phyloP scores from a whole-genome alignment of 1,284 basidiomycete genomes.

The Coniferiporia weirii region DNA sequence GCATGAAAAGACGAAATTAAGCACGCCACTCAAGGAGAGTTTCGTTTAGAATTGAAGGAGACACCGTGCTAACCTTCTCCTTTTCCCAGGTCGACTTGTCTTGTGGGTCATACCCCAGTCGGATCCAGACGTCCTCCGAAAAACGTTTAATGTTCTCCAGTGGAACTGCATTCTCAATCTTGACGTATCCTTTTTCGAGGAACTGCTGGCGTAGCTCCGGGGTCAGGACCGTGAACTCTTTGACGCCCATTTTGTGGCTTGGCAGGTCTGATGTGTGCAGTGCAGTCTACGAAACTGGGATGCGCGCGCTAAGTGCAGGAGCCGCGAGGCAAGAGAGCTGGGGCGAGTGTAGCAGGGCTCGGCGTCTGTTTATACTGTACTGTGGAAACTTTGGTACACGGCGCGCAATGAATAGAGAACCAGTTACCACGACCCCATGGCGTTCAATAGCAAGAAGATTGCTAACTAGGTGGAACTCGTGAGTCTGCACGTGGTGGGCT shows the following conservation, averaged over 20 bases:
- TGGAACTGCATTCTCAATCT: slow-evolving; percentile 29
- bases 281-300: background rate
- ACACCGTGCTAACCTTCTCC: slow-evolving; percentile 24
- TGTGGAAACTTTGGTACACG: too few species aligned
- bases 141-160: slow-evolving; percentile 27
- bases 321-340: too few species aligned
- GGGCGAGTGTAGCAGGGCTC: too few species aligned
- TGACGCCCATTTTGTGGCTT: slow-evolving; percentile 15
- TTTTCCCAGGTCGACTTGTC: slow-evolving; percentile 31
- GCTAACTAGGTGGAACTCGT: too few species aligned
- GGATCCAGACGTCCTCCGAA: slow-evolving; percentile 32
- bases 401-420: too few species aligned
- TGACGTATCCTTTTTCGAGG: slow-evolving; percentile 32
- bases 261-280: background rate
- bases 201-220: slow-evolving; percentile 32
- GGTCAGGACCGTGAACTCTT: slow-evolving; percentile 25
- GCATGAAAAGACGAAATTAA: background rate
- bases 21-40: background rate
- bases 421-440: too few species aligned
- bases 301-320: too few species aligned
- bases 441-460: too few species aligned
- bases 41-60: background rate
- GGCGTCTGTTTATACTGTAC: too few species aligned
- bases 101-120: slow-evolving; percentile 31
- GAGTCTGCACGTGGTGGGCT: too few species aligned